Evolutionary conservation across 2,329 filamentous ascomycete species (phyloP).

Genomic region (Pseudogymnoascus sp.): DNA sequence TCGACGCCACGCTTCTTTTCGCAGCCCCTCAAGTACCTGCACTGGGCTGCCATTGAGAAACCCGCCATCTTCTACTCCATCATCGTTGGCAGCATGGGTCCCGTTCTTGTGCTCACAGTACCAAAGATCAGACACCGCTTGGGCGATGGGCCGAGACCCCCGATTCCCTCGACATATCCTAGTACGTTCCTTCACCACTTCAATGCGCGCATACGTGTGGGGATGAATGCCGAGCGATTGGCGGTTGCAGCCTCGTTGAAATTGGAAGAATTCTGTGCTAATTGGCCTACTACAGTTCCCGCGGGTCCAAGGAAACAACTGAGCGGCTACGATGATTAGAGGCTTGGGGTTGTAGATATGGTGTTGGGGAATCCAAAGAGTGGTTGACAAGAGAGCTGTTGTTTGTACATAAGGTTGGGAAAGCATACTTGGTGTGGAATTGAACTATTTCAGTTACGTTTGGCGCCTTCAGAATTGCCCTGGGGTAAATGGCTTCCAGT

Average conservation of each 20-base stretch:
- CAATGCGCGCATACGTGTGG: constrained; percentile 3
- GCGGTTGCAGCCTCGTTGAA: neutral
- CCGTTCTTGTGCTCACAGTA: constrained; percentile 58
- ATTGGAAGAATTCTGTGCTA: constrained; percentile 14
- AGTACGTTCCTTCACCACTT: constrained; percentile 51
- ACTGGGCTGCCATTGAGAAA: constrained; percentile 80
- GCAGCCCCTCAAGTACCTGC: constrained; percentile 72
- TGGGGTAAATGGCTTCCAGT: neutral
- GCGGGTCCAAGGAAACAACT: constrained; percentile 49
- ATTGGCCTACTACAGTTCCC: constrained; percentile 39
- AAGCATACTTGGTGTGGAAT: constrained; percentile 7
- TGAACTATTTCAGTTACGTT: constrained; percentile 5
- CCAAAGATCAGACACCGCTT: constrained; percentile 65
- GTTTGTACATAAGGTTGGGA: constrained; percentile 7
- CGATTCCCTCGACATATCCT: constrained; percentile 84
- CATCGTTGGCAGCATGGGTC: constrained; percentile 63
- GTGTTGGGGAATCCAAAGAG: neutral
- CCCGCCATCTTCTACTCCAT: constrained; percentile 88
- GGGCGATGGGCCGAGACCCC: constrained; percentile 63
- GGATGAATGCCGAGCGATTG: constrained; percentile 6
- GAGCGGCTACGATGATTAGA: constrained; percentile 49
- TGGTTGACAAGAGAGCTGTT: constrained; percentile 10
- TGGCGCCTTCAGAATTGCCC: neutral
- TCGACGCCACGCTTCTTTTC: constrained; percentile 73
- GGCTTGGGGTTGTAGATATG: neutral